A percentile compares a stretch with the other conserved stretches of the same genome.
Evolutionary conservation across 768 basidiomycete species (phyloP).

Genomic region (Tulasnella calospora): DNA sequence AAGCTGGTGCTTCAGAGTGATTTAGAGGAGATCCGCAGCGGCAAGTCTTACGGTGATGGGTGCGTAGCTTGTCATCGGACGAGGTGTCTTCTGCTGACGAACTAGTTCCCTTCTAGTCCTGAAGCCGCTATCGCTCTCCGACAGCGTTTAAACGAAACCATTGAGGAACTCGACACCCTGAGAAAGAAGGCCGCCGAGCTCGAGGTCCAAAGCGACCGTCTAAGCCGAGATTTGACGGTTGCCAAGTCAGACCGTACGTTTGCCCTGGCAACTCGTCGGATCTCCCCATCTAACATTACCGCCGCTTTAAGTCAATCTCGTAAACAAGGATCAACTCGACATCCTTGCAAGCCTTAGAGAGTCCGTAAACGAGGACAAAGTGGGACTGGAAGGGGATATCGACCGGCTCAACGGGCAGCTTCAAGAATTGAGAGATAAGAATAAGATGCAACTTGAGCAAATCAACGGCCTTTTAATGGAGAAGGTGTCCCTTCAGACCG

Average conservation of each 20-base stretch:
- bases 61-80: constrained; percentile 36
- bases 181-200: constrained; percentile 65
- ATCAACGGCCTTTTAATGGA: constrained; percentile 80
- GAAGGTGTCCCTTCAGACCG: constrained; percentile 84
- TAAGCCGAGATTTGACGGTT: constrained; percentile 65
- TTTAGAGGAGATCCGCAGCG: constrained; percentile 83
- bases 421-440: constrained; percentile 72
- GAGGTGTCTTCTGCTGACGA: neutral
- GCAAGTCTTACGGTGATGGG: constrained; percentile 81
- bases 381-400: constrained; percentile 63
- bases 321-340: constrained; percentile 90
- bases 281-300: neutral
- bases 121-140: constrained; percentile 86
- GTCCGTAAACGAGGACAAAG: constrained; percentile 84
- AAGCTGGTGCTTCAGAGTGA: constrained; percentile 73
- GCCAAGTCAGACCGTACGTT: constrained; percentile 75
- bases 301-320: constrained; percentile 62
- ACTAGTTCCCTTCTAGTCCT: constrained; percentile 44
- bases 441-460: constrained; percentile 85
- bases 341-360: constrained; percentile 81
- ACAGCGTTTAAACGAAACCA: constrained; percentile 79
- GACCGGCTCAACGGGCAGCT: constrained; percentile 60
- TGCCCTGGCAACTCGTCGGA: neutral
- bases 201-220: constrained; percentile 60
- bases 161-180: constrained; percentile 70